Base-by-base conservation (phyloP, 768 basidiomycete genomes). In the Hydnum rufescens region DNA sequence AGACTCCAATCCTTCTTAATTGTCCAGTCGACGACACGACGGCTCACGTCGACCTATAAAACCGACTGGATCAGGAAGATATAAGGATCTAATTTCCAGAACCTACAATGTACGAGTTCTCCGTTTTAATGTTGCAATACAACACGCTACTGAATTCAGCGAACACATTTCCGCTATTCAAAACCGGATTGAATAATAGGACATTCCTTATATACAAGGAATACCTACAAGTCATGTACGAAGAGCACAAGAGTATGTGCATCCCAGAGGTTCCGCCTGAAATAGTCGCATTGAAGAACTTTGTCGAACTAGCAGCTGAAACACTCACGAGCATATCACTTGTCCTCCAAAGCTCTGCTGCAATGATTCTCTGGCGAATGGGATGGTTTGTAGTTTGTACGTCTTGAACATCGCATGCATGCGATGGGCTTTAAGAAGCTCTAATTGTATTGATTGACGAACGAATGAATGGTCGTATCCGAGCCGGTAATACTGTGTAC, bases 11-110 rank as follows among this genome's bases (percentile, higher is more conserved):
- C 71, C 58, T 77, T 71, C 19, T 60, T 66, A 51, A 68, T 75
- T 3, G 82, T 71, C 92, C 90, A 95, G 13, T 70, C 67, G 44
- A 96, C 71, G 5, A 97, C 70, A 53, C 76, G 68, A 63, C 80
- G 82, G 2, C 85, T 86, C 52, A 80, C 79, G 64, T 95, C 87
- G 50, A 93, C 71, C 93, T 97, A n/a, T n/a, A n/a, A n/a, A n/a
- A n/a, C n/a, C n/a, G n/a, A n/a, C n/a, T n/a, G n/a, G n/a, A n/a
- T n/a, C n/a, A n/a, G n/a, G n/a, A n/a, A n/a, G n/a, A n/a, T n/a
- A n/a, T n/a, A n/a, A n/a, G n/a, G n/a, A n/a, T n/a, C n/a, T n/a
- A n/a, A n/a, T n/a, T n/a, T n/a, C 30, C 1, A 47, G 26, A 42
- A 61, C 67, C 51, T 58, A 95, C 90, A 58, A 96, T 67, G 61